A percentile compares a stretch with the other conserved stretches of the same genome.
Conservation (phyloP, 2,329 filamentous ascomycete species). For the Fusarium algeriense region DNA sequence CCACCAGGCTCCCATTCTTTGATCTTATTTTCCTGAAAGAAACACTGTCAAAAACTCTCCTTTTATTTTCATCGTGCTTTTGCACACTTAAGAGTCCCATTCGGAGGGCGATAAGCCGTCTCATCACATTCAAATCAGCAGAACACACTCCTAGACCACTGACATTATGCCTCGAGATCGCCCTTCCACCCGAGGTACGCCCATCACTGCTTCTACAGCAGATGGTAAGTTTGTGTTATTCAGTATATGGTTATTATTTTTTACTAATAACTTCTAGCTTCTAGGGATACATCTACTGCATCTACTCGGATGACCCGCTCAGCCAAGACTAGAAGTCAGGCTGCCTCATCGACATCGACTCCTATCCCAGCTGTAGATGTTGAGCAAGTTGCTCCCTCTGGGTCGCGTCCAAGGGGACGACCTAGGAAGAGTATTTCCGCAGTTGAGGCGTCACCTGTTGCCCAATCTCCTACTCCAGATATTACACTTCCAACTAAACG, state of each 20-base stretch:
- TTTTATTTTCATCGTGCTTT: background rate
- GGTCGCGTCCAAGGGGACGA: slow-evolving; percentile 41
- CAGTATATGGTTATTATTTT: background rate
- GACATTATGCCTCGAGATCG: slow-evolving; percentile 50
- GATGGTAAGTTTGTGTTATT: slow-evolving; percentile 30
- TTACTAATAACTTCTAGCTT: slow-evolving; percentile 28
- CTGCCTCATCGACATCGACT: slow-evolving; percentile 13
- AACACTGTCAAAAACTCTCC: background rate
- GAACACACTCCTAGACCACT: background rate
- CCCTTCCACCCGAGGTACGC: slow-evolving; percentile 39
- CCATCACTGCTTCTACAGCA: slow-evolving; percentile 27
- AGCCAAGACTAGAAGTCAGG: slow-evolving; percentile 36
- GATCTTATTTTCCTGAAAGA: background rate
- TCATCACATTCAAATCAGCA: background rate
- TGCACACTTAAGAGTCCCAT: background rate
- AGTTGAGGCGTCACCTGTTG: slow-evolving; percentile 10
- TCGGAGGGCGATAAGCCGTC: background rate
- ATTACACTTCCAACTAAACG: slow-evolving; percentile 21
- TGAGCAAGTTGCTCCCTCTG: background rate
- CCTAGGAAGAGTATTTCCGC: slow-evolving; percentile 38
- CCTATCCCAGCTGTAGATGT: slow-evolving; percentile 1
- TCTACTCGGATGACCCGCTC: slow-evolving; percentile 47
- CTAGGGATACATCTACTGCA: slow-evolving; percentile 30
- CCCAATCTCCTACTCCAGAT: slow-evolving; percentile 5
- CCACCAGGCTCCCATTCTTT: slow-evolving; percentile 1